A percentile compares a stretch with the other conserved stretches of the same genome.
These are phyloP conservation scores for Irpex sp. DNA, from an alignment of 1,284 basidiomycete species.

Conservation along the genomic window DNA sequence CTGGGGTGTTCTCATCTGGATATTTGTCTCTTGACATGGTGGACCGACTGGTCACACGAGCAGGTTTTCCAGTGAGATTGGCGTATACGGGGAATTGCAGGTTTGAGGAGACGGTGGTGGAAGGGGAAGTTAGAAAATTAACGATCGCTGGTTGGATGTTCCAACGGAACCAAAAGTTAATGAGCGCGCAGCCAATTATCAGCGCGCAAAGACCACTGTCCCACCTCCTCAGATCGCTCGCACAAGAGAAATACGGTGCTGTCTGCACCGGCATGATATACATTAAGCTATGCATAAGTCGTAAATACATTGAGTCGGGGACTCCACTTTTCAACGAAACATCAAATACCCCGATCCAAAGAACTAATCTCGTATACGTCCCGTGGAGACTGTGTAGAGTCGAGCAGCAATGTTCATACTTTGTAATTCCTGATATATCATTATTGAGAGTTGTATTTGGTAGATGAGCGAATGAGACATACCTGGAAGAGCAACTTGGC, in stretches of 20 bases:
- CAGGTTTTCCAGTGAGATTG: neutral
- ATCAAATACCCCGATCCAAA: constrained; percentile 18
- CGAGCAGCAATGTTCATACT: constrained; percentile 90
- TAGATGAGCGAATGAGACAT: constrained; percentile 17
- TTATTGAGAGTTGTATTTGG: neutral
- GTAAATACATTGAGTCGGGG: neutral
- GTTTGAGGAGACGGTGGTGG: neutral
- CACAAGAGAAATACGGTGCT: neutral
- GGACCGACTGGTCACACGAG: neutral
- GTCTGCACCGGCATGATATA: constrained; percentile 8
- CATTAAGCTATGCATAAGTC: constrained; percentile 9
- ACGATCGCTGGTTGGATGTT: neutral
- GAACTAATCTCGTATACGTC: constrained; percentile 67
- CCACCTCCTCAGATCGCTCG: too few species aligned
- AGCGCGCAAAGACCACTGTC: neutral
- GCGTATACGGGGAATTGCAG: neutral
- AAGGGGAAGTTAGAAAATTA: neutral
- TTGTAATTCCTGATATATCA: constrained; percentile 66
- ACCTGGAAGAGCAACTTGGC: constrained; percentile 92
- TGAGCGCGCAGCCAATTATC: neutral
- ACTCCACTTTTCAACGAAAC: neutral
- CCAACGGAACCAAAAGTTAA: neutral
- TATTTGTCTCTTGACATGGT: neutral
- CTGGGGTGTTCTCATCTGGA: neutral
- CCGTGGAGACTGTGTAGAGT: constrained; percentile 78